phyloP scores from a whole-genome alignment of 78 protist species.

The Reticulomyxa filosa region DNA sequence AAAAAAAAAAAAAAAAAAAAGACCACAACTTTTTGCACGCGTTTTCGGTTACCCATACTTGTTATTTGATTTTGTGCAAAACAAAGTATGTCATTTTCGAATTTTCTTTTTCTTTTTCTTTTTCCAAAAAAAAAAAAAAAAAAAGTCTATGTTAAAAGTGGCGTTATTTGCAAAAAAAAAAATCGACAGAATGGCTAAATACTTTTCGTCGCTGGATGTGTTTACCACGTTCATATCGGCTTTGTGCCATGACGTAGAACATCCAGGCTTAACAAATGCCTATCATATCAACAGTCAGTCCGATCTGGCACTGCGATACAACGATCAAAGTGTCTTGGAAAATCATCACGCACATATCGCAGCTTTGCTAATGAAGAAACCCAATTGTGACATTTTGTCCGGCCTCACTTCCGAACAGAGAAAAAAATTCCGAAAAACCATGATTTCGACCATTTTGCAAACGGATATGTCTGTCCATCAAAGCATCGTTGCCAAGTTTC shows the following conservation, averaged over 20 bases:
- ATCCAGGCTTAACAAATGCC: slow-evolving; percentile 14
- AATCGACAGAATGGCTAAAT: no score
- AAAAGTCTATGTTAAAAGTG: no score
- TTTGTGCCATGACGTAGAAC: slow-evolving; percentile 16
- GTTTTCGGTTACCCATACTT: no score
- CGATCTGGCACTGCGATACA: slow-evolving; percentile 7
- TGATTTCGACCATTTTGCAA: not conserved
- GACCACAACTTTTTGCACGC: no score
- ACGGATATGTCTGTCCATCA: slow-evolving; percentile 1
- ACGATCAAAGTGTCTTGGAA: slow-evolving; percentile 20
- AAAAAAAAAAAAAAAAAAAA: no score
- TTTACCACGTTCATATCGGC: not conserved
- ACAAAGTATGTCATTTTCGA: no score
- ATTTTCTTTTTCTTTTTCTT: no score
- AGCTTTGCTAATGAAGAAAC: not conserved
- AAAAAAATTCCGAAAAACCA: not conserved
- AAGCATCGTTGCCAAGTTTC: not conserved
- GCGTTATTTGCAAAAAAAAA: no score
- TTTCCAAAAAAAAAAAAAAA: no score
- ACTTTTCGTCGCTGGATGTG: not conserved
- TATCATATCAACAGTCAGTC: not conserved
- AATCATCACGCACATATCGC: slow-evolving; percentile 6
- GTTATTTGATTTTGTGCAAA: no score
- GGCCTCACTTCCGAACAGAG: not conserved
- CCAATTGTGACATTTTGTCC: not conserved